These are phyloP conservation scores for Hibiscus tridactylites DNA, from an alignment of 345 rosid species.

Conservation along the genomic window DNA sequence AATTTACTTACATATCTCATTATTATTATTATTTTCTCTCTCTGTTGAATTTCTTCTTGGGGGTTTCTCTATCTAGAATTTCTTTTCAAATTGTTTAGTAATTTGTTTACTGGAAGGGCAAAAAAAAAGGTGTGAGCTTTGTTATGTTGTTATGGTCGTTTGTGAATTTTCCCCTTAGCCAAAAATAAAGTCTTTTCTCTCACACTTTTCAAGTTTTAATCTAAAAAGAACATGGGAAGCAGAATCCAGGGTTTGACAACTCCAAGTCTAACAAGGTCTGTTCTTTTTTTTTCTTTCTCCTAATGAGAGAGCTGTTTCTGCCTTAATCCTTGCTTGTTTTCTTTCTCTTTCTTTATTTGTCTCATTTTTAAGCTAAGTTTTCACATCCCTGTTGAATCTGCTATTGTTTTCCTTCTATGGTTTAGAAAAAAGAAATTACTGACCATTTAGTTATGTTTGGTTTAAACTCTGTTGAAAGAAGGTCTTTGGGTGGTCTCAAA, in stretches of 20 bases:
- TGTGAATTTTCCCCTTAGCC: constrained; percentile 33
- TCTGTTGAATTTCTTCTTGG: background rate
- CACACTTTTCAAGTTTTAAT: constrained; percentile 51
- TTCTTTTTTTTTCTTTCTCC: constrained; percentile 1
- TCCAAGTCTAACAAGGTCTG: constrained; percentile 40
- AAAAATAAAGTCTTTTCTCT: constrained; percentile 58
- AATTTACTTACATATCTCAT: constrained; percentile 10
- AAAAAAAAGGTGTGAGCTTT: constrained; percentile 22
- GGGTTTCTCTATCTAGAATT: background rate
- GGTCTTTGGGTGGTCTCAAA: constrained; percentile 11
- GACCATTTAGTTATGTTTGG: background rate
- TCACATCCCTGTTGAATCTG: constrained; percentile 7
- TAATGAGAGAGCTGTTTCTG: constrained; percentile 3
- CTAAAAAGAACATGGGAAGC: constrained; percentile 26
- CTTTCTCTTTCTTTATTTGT: background rate
- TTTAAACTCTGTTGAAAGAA: constrained; percentile 12
- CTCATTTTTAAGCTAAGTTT: background rate
- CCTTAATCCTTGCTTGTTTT: constrained; percentile 3
- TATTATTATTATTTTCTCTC: constrained; percentile 6
- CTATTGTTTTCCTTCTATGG: constrained; percentile 10
- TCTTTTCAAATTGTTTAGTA: background rate
- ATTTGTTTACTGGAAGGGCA: background rate
- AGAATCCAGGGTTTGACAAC: constrained; percentile 59
- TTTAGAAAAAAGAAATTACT: background rate
- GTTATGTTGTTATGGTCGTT: constrained; percentile 34